Conservation (phyloP, 2,329 filamentous ascomycete species). For the Aspergillus novofumigatus region DNA sequence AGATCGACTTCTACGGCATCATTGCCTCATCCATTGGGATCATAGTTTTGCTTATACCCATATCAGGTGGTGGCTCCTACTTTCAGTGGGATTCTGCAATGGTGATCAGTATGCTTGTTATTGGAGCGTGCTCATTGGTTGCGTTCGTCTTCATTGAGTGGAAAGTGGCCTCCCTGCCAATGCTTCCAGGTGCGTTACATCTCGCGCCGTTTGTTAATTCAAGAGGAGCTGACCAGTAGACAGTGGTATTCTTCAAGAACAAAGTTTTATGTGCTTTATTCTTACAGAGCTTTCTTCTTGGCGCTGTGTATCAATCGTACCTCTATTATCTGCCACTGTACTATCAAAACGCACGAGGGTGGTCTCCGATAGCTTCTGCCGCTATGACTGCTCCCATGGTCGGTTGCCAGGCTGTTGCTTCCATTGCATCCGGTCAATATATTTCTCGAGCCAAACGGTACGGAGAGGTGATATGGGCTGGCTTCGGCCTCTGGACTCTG, state of each 20-base stretch:
- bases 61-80: conserved; percentile 58
- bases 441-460: conserved; percentile 56
- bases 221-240: conserved; percentile 3
- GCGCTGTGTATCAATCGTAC: conserved; percentile 56
- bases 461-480: conserved; percentile 54
- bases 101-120: conserved; percentile 56
- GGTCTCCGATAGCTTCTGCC: conserved; percentile 47
- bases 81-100: conserved; percentile 55
- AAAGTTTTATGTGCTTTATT: conserved; percentile 53
- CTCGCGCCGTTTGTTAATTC: neutral
- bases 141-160: conserved; percentile 54
- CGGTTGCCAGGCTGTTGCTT: conserved; percentile 39
- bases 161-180: conserved; percentile 53
- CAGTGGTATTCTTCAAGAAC: conserved; percentile 50
- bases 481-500: conserved; percentile 46
- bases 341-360: conserved; percentile 54
- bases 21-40: conserved; percentile 53
- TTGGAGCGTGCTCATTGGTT: conserved; percentile 46
- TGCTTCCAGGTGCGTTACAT: conserved; percentile 47
- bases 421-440: conserved; percentile 51
- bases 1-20: conserved; percentile 59
- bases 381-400: conserved; percentile 50
- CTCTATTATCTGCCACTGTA: conserved; percentile 61
- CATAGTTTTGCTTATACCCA: conserved; percentile 59
- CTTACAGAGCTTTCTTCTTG: conserved; percentile 57